These are phyloP conservation scores for Basipetospora chlamydospora DNA, from an alignment of 2,329 filamentous ascomycete species.

Conservation along the genomic window DNA sequence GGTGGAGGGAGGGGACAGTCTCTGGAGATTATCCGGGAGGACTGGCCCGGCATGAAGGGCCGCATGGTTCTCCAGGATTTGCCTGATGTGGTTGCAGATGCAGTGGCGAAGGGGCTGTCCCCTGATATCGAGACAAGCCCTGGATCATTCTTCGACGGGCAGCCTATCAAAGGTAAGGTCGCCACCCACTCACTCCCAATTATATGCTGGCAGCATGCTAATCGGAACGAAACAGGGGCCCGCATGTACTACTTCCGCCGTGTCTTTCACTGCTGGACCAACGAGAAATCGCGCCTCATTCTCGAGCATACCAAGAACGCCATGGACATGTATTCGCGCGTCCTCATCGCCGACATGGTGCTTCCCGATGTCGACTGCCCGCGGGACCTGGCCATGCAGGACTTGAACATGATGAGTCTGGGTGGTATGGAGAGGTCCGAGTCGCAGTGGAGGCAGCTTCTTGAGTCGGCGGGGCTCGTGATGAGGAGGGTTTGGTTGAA, in stretches of 20 bases:
- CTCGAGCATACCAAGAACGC: constrained; percentile 11
- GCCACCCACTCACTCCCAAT: too few relatives aligned
- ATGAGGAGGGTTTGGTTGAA: constrained; percentile 10
- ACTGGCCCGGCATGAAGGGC: neutral
- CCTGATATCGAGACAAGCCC: constrained; percentile 12
- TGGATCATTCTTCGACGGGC: constrained; percentile 22
- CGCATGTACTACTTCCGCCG: constrained; percentile 29
- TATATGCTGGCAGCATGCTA: too few relatives aligned
- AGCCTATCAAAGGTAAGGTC: constrained; percentile 20
- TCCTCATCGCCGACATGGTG: constrained; percentile 10
- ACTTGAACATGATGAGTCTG: constrained; percentile 13
- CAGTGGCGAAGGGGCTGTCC: constrained; percentile 5
- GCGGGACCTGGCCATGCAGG: constrained; percentile 9
- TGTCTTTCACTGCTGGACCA: constrained; percentile 36
- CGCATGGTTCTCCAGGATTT: constrained; percentile 16
- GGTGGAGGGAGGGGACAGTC: too few relatives aligned
- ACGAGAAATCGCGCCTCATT: constrained; percentile 21
- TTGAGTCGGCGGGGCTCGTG: constrained; percentile 7
- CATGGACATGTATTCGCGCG: constrained; percentile 10
- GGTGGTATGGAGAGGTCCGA: constrained; percentile 12
- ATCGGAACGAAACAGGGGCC: constrained; percentile 12
- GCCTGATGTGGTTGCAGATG: constrained; percentile 13
- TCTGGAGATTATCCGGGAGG: too few relatives aligned
- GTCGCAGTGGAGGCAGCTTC: constrained; percentile 9
- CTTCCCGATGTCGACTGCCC: constrained; percentile 8